Evolutionary conservation across 352 stramenopile species (phyloP).

Genomic region (Phytopythium sindhum): DNA sequence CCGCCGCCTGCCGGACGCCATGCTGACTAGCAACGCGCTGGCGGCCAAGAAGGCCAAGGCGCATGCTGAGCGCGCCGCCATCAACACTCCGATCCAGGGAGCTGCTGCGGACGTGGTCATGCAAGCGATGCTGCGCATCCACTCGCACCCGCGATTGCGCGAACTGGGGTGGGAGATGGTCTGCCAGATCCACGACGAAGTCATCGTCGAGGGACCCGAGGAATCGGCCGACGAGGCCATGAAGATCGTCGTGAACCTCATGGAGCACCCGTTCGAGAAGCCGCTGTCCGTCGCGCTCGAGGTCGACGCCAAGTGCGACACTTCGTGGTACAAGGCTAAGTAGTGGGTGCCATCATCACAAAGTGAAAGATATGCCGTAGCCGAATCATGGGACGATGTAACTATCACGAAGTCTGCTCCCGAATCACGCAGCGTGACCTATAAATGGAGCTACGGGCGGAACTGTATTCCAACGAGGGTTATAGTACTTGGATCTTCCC

Average conservation of each 20-base stretch:
- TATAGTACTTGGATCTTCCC: background rate
- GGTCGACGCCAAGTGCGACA: slow-evolving; percentile 93
- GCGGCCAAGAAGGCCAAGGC: slow-evolving; percentile 65
- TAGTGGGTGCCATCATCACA: slow-evolving; percentile 33
- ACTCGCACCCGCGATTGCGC: slow-evolving; percentile 89
- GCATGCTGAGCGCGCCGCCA: slow-evolving; percentile 94
- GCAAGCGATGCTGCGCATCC: slow-evolving; percentile 99
- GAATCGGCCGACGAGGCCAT: slow-evolving; percentile 93
- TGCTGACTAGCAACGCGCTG: slow-evolving; percentile 54
- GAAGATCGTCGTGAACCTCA: slow-evolving; percentile 87
- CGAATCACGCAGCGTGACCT: background rate
- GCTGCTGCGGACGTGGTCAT: slow-evolving; percentile 98
- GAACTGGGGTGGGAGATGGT: slow-evolving; percentile 97
- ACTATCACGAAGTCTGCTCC: too few species aligned
- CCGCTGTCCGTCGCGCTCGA: slow-evolving; percentile 86
- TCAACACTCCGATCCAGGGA: slow-evolving; percentile 99
- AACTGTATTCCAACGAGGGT: background rate
- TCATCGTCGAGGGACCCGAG: slow-evolving; percentile 98
- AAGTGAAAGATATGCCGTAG: background rate
- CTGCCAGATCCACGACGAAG: slow-evolving; percentile 99
- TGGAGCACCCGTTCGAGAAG: slow-evolving; percentile 97
- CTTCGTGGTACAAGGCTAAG: slow-evolving; percentile 99
- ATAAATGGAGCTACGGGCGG: background rate
- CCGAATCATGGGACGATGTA: background rate
- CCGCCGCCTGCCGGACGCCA: slow-evolving; percentile 94